Evolutionary conservation across 306 rosid genomes (phyloP).

Genomic region (Dalbergia oliveri): DNA sequence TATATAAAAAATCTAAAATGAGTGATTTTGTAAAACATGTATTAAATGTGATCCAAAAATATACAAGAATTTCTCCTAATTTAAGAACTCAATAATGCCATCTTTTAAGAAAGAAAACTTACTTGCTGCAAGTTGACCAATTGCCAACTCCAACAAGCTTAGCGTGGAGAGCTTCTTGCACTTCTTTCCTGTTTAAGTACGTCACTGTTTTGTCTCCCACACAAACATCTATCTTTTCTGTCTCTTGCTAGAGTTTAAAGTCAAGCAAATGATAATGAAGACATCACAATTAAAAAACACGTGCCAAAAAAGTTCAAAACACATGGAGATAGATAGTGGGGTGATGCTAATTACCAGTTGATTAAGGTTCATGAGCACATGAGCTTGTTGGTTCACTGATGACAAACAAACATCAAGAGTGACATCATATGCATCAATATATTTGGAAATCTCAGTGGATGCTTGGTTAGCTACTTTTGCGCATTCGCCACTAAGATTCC

Average conservation of each 20-base stretch:
- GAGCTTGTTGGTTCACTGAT: slow-evolving; percentile 49
- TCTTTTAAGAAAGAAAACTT: slow-evolving; percentile 1
- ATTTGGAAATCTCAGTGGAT: slow-evolving; percentile 43
- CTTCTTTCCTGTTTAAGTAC: slow-evolving; percentile 72
- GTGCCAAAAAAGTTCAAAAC: too few relatives aligned
- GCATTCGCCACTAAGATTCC: slow-evolving; percentile 44
- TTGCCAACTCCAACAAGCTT: slow-evolving; percentile 59
- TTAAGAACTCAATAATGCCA: not conserved
- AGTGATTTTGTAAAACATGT: too few relatives aligned
- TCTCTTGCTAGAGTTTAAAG: slow-evolving; percentile 49
- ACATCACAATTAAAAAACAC: not conserved
- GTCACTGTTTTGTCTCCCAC: slow-evolving; percentile 55
- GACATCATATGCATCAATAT: slow-evolving; percentile 51
- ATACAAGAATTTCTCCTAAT: too few relatives aligned
- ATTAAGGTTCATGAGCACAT: slow-evolving; percentile 34
- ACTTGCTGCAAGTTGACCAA: slow-evolving; percentile 76
- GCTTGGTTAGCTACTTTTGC: slow-evolving; percentile 8
- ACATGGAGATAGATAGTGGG: too few relatives aligned
- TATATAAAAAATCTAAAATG: too few relatives aligned
- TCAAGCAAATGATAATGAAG: not conserved
- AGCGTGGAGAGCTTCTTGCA: slow-evolving; percentile 73
- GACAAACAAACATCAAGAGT: slow-evolving; percentile 68
- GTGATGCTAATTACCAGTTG: slow-evolving; percentile 46
- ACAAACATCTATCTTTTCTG: slow-evolving; percentile 67
- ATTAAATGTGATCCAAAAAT: too few relatives aligned